phyloP scores from a whole-genome alignment of 306 rosid species.

The Herpetospermum pedunculosum region DNA sequence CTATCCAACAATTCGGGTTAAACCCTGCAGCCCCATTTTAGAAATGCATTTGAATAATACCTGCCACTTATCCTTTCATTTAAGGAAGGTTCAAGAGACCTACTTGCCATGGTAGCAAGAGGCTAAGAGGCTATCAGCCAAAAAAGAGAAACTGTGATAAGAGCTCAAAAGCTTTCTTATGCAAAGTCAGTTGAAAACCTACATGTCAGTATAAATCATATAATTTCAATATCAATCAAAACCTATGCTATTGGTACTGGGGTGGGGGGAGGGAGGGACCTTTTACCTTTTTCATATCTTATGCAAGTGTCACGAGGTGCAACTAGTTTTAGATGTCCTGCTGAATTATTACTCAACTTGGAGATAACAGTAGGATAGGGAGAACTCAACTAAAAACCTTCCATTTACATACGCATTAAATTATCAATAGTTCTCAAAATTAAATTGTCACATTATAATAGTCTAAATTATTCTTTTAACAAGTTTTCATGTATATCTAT shows the following conservation, averaged over 20 bases:
- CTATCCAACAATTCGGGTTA: background rate
- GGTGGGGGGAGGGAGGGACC: background rate
- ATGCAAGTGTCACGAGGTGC: background rate
- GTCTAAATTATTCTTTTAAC: background rate
- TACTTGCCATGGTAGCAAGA: background rate
- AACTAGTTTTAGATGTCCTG: background rate
- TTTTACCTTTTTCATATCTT: background rate
- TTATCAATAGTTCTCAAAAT: background rate
- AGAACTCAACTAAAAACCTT: background rate
- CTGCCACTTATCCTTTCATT: background rate
- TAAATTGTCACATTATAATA: background rate
- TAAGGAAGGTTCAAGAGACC: background rate
- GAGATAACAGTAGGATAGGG: background rate
- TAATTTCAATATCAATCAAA: background rate
- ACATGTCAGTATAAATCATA: background rate
- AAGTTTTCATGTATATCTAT: background rate
- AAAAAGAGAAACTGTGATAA: background rate
- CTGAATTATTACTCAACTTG: constrained; percentile 3
- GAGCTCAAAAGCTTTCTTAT: background rate
- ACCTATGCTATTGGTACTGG: background rate
- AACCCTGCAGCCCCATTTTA: background rate
- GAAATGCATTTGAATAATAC: background rate
- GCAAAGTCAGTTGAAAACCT: background rate
- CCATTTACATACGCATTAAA: background rate
- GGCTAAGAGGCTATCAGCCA: constrained; percentile 1